phyloP scores from a whole-genome alignment of 495 filamentous ascomycete species.

The Neurospora sp. region DNA sequence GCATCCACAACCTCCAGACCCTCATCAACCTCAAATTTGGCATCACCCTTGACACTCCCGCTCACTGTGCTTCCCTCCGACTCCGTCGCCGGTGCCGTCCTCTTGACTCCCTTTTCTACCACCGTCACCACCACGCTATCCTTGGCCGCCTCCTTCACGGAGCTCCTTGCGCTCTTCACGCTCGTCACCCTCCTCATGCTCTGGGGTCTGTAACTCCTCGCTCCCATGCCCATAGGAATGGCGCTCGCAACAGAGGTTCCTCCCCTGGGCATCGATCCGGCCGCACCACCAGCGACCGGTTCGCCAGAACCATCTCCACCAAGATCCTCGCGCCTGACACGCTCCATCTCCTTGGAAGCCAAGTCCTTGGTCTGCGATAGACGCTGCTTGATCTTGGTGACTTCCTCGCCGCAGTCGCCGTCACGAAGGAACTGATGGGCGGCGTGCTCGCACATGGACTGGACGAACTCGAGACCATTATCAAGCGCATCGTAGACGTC shows the following conservation, averaged over 20 bases:
- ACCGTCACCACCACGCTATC: constrained; percentile 1
- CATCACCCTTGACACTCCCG: neutral
- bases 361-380: constrained; percentile 48
- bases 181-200: constrained; percentile 18
- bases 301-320: constrained; percentile 9
- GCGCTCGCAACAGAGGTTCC: neutral
- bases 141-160: constrained; percentile 10
- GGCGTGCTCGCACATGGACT: constrained; percentile 70
- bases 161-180: constrained; percentile 1
- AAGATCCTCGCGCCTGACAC: constrained; percentile 31
- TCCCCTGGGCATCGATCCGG: constrained; percentile 10
- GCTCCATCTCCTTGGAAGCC: constrained; percentile 48
- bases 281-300: constrained; percentile 12
- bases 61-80: neutral
- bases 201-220: constrained; percentile 9
- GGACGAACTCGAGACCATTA: constrained; percentile 64
- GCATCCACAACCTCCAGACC: constrained; percentile 29
- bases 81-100: neutral
- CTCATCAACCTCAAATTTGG: constrained; percentile 23
- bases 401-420: constrained; percentile 67
- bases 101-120: constrained; percentile 11
- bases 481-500: constrained; percentile 64
- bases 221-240: neutral
- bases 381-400: constrained; percentile 53
- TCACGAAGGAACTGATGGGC: constrained; percentile 81